Percentiles rank a stretch among this genome's conserved stretches.
Conservation (phyloP, 2,329 filamentous ascomycete species). For the Alternaria sp. region DNA sequence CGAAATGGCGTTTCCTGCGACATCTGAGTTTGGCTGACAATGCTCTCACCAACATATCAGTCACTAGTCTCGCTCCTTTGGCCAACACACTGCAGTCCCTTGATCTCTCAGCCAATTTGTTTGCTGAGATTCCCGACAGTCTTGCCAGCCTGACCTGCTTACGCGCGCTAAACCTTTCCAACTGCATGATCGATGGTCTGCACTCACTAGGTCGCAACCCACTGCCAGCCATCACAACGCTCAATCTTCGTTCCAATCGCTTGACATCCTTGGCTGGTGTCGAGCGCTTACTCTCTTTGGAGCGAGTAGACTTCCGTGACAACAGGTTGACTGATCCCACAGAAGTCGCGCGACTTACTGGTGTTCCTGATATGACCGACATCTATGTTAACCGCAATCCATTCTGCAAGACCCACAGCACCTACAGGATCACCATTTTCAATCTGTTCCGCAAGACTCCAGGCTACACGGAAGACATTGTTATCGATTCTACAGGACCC, state of each 20-base stretch:
- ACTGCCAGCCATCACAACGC: conserved; percentile 88
- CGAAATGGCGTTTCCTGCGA: conserved; percentile 94
- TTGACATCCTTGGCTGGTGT: conserved; percentile 87
- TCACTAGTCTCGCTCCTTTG: conserved; percentile 78
- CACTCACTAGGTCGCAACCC: conserved; percentile 86
- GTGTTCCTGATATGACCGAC: conserved; percentile 89
- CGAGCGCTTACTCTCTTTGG: conserved; percentile 85
- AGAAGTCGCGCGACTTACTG: conserved; percentile 87
- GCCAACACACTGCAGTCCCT: conserved; percentile 89
- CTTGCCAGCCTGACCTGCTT: conserved; percentile 84
- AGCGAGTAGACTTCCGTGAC: conserved; percentile 89
- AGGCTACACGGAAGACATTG: conserved; percentile 87
- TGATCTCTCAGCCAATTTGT: conserved; percentile 90
- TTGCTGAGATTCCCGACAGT: conserved; percentile 92
- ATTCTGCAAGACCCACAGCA: conserved; percentile 84
- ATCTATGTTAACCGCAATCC: conserved; percentile 93
- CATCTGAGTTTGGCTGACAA: conserved; percentile 94
- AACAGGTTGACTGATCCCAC: conserved; percentile 90
- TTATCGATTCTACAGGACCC: conserved; percentile 84
- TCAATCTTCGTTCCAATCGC: conserved; percentile 90
- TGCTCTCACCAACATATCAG: conserved; percentile 79
- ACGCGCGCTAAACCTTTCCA: conserved; percentile 90
- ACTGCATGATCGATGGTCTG: conserved; percentile 97
- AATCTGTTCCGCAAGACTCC: conserved; percentile 92
- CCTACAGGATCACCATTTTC: conserved; percentile 90